phyloP scores from a whole-genome alignment of 176 grass and related monocot genomes.

The Secale cereale region DNA sequence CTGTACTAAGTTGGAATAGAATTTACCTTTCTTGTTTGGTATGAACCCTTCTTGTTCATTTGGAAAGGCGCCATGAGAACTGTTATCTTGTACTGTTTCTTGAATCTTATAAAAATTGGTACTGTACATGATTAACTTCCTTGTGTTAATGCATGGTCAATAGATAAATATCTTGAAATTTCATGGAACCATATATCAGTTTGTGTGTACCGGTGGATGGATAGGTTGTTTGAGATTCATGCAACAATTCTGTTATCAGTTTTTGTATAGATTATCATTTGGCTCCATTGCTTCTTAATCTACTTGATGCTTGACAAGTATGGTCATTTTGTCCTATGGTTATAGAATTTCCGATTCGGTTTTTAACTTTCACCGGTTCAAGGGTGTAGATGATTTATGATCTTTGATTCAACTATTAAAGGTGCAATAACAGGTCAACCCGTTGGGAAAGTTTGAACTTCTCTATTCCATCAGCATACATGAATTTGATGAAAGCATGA shows the following conservation, averaged over 20 bases:
- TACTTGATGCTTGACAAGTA: neutral
- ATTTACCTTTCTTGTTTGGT: constrained; percentile 10
- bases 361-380: neutral
- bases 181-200: neutral
- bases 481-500: constrained; percentile 1
- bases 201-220: neutral
- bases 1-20: neutral
- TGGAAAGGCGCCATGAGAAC: neutral
- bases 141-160: neutral
- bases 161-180: neutral
- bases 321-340: neutral
- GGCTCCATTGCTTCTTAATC: neutral
- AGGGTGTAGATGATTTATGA: neutral
- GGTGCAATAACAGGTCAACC: neutral
- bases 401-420: neutral
- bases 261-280: neutral
- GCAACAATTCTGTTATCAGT: neutral
- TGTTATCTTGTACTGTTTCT: neutral
- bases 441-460: neutral
- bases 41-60: constrained; percentile 13
- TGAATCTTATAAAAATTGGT: constrained; percentile 4
- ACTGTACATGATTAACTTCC: neutral
- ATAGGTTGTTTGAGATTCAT: neutral
- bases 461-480: neutral
- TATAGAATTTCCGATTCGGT: neutral